Percentiles rank a stretch among this genome's conserved stretches.
Conservation (phyloP, 345 rosid genomes). For the Pugionium dolabratum region DNA sequence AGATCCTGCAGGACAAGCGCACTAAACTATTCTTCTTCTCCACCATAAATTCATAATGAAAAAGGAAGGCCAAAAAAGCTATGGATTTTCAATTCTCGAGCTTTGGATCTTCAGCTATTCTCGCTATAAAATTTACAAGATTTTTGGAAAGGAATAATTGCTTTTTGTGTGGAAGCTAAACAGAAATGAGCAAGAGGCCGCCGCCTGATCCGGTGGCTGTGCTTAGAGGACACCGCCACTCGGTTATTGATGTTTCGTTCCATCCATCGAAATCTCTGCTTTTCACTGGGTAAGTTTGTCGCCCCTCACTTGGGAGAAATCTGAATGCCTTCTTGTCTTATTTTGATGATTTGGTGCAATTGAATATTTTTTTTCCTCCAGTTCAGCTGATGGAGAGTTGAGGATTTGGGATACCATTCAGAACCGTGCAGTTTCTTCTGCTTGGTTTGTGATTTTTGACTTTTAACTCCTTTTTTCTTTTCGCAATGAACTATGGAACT, state of each 20-base stretch:
- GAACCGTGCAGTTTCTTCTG: constrained; percentile 70
- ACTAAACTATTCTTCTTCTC: background rate
- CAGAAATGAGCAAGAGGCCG: constrained; percentile 62
- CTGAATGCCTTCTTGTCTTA: background rate
- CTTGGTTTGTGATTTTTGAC: constrained; percentile 49
- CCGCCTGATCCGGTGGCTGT: constrained; percentile 92
- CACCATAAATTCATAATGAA: background rate
- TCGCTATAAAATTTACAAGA: background rate
- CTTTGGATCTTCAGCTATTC: constrained; percentile 22
- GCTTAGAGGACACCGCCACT: constrained; percentile 90
- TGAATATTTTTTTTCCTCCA: constrained; percentile 36
- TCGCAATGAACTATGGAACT: background rate
- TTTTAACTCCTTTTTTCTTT: background rate
- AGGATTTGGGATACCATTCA: constrained; percentile 80
- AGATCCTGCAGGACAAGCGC: constrained; percentile 4
- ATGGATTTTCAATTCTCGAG: background rate
- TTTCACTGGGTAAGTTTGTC: constrained; percentile 64
- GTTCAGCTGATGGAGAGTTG: constrained; percentile 89
- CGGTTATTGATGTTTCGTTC: constrained; percentile 78
- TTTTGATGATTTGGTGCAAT: constrained; percentile 2
- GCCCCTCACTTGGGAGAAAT: background rate
- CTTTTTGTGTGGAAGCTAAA: constrained; percentile 1
- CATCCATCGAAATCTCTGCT: constrained; percentile 67
- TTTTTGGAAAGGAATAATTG: background rate
- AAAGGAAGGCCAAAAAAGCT: background rate